Percentiles rank a stretch among this genome's conserved stretches.
Conservation (phyloP, 306 rosid genomes). For the Lupinus albus region DNA sequence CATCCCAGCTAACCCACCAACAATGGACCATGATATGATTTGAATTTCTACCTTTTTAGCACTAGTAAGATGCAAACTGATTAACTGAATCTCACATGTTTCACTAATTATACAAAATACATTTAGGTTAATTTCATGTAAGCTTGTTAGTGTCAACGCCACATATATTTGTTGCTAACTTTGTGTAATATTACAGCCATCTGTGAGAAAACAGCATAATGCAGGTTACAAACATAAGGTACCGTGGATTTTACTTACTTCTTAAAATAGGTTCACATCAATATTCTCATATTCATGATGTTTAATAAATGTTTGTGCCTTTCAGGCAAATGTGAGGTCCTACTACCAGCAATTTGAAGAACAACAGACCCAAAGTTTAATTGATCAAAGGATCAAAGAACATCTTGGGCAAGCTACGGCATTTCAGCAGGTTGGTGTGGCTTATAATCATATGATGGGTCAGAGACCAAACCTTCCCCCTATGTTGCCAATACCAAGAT, state of each 20-base stretch:
- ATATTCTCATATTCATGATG: neutral
- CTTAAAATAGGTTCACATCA: neutral
- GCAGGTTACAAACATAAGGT: slow-evolving; percentile 99
- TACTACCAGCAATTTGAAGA: slow-evolving; percentile 97
- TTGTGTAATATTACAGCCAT: slow-evolving; percentile 64
- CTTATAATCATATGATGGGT: slow-evolving; percentile 72
- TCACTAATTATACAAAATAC: too few relatives aligned
- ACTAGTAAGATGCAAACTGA: too few relatives aligned
- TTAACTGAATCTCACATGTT: neutral
- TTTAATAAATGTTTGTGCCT: slow-evolving; percentile 20
- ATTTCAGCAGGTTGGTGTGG: slow-evolving; percentile 86
- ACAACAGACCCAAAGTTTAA: slow-evolving; percentile 89
- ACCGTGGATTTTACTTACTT: slow-evolving; percentile 7
- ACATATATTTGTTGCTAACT: neutral
- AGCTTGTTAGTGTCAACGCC: neutral
- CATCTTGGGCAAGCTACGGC: slow-evolving; percentile 95
- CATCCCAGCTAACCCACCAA: too few relatives aligned
- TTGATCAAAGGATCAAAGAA: slow-evolving; percentile 94
- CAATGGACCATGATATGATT: neutral
- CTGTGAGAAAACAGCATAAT: slow-evolving; percentile 96
- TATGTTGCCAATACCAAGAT: slow-evolving; percentile 65
- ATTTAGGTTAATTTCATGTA: neutral
- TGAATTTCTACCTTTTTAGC: too few relatives aligned
- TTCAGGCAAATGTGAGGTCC: slow-evolving; percentile 80
- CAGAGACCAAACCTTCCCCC: slow-evolving; percentile 71